Evolutionary conservation across 2,329 filamentous ascomycete genomes (phyloP).

Genomic region (Colletotrichum nymphaeae): DNA sequence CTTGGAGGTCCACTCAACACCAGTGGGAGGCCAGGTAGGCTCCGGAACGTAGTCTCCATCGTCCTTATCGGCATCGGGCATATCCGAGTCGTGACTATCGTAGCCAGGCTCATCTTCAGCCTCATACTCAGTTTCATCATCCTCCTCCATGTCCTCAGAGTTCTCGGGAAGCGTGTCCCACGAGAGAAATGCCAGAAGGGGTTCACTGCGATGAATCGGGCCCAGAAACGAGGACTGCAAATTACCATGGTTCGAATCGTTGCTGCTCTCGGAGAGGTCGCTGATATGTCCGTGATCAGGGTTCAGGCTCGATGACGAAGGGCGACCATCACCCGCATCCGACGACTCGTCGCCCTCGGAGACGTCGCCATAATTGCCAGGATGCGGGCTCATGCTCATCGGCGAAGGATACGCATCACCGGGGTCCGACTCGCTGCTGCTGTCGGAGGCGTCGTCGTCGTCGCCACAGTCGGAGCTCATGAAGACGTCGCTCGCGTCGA

Average conservation of each 20-base stretch:
- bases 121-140: neutral
- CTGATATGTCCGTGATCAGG: neutral
- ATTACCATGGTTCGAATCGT: no score
- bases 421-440: neutral
- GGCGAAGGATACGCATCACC: neutral
- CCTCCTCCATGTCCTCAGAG: no score
- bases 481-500: neutral
- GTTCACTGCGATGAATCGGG: no score
- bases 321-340: no score
- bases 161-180: no score
- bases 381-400: neutral
- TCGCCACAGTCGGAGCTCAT: conserved; percentile 1
- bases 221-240: no score
- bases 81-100: neutral
- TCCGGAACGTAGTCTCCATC: neutral
- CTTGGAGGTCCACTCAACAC: neutral
- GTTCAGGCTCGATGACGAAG: no score
- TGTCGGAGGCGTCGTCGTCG: neutral
- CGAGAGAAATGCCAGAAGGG: no score
- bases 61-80: neutral
- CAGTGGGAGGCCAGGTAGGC: neutral
- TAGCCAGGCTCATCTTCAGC: no score
- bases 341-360: neutral
- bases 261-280: no score
- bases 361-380: neutral